phyloP scores from a whole-genome alignment of 2,329 filamentous ascomycete genomes.

The Stemphylium lycopersici region DNA sequence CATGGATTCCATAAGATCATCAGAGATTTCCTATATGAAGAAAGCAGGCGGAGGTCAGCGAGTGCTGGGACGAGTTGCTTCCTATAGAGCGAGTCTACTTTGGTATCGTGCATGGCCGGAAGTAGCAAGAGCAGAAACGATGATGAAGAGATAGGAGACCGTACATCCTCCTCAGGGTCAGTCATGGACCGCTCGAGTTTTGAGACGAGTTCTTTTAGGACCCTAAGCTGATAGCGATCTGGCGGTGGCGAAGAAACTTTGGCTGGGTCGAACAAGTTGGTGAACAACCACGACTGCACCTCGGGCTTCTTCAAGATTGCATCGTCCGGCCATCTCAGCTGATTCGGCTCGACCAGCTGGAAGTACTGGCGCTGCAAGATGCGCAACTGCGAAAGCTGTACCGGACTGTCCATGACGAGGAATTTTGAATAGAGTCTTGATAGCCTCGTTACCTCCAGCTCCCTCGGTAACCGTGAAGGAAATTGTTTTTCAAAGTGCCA shows the following conservation, averaged over 20 bases:
- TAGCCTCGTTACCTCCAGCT: neutral
- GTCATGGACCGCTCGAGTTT: slow-evolving; percentile 75
- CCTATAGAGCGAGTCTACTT: neutral
- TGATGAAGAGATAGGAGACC: slow-evolving; percentile 49
- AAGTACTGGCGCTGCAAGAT: slow-evolving; percentile 76
- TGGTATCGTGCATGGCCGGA: neutral
- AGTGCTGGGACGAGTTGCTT: slow-evolving; percentile 5
- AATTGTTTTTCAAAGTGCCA: neutral
- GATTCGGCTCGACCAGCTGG: slow-evolving; percentile 69
- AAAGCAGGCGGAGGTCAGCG: slow-evolving; percentile 32
- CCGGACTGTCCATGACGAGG: slow-evolving; percentile 20
- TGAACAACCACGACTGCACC: slow-evolving; percentile 71
- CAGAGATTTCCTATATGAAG: slow-evolving; percentile 74
- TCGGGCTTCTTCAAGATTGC: slow-evolving; percentile 63
- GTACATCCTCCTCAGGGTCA: slow-evolving; percentile 87
- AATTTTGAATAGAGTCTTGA: neutral
- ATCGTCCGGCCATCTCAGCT: slow-evolving; percentile 68
- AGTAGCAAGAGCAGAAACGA: slow-evolving; percentile 7
- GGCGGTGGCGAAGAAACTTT: slow-evolving; percentile 66
- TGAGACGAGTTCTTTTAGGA: slow-evolving; percentile 74
- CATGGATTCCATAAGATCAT: slow-evolving; percentile 75
- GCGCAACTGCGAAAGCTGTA: slow-evolving; percentile 19
- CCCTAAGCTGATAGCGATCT: slow-evolving; percentile 70
- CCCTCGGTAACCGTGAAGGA: neutral
- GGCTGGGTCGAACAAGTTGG: slow-evolving; percentile 68